Evolutionary conservation across 768 basidiomycete species (phyloP), one percentile per base, ranked within the genome.

Genomic region (Sarcodon sp.): DNA sequence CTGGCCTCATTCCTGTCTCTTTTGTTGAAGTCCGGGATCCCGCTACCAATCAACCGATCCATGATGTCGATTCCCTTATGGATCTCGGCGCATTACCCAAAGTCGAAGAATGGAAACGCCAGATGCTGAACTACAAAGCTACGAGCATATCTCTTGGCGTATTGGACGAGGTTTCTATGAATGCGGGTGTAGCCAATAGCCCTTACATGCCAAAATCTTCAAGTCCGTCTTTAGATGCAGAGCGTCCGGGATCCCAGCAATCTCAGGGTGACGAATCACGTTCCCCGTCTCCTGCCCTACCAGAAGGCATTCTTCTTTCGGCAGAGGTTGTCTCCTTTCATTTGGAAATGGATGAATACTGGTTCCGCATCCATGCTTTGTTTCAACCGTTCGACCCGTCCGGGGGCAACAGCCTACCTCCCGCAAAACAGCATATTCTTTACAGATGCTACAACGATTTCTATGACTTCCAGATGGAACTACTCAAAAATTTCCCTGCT

Each of bases 51-150:
- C 72, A 77, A 50, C 72, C 91, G 27, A 71, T 98, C 54, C 67
- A 72, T 12, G 85, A 96, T 53, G 72, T 93, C 5, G 72, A 76
- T 21, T 69, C 72, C 6, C 75, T 96, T 48, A 90, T 97, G 64
- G 85, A 91, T 56, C 75, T 77, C 11, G 92, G 91, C 15, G 84
- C 83, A 51, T 74, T 99, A 15, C 96, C 96, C 21, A 84, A 80
- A 53, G 93, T 99, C n/a, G 96, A 99, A 62, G 93, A 97, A 51
- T 99, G 96, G 96, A 98, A 98, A 64, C 82, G 83, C 57, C 85
- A 89, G 16, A 88, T 97, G 75, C 76, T 92, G 48, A 84, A 74
- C 55, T 99, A 99, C 71, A 98, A 98, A 65, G 88, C 91, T 55
- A 90, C 83, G 62, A 90, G 88, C 62, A 99, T 99, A 61, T 76